phyloP scores from a whole-genome alignment of 495 filamentous ascomycete genomes.

The Penicillium subrubescens region DNA sequence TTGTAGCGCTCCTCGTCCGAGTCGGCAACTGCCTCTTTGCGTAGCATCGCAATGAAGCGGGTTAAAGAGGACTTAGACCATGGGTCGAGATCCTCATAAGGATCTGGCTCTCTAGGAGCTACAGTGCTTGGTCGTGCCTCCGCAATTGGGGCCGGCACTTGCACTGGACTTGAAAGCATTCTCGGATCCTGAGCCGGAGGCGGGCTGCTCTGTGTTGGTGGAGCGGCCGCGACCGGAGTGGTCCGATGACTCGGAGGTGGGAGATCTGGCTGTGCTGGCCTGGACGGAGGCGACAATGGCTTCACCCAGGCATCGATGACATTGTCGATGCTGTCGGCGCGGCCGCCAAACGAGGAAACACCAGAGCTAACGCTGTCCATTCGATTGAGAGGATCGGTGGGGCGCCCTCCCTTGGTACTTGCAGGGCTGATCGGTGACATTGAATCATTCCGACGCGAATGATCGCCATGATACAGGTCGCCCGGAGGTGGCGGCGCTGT shows the following conservation, averaged over 20 bases:
- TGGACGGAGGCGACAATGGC: slow-evolving; percentile 27
- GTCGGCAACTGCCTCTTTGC: slow-evolving; percentile 53
- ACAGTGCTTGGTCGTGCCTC: slow-evolving; percentile 4
- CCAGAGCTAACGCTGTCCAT: slow-evolving; percentile 34
- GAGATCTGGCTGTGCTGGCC: slow-evolving; percentile 9
- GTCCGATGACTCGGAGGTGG: slow-evolving; percentile 4
- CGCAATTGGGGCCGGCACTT: neutral
- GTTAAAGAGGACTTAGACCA: slow-evolving; percentile 56
- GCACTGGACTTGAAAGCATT: neutral
- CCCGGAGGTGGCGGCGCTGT: slow-evolving; percentile 6
- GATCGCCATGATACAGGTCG: neutral
- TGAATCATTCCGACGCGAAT: slow-evolving; percentile 6
- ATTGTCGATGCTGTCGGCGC: slow-evolving; percentile 45
- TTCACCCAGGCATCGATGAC: slow-evolving; percentile 48
- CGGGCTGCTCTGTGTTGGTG: neutral
- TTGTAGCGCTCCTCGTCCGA: slow-evolving; percentile 53
- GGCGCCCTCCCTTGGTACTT: slow-evolving; percentile 12
- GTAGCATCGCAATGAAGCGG: slow-evolving; percentile 55
- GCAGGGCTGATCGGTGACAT: slow-evolving; percentile 33
- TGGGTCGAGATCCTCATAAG: slow-evolving; percentile 53
- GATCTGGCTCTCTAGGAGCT: slow-evolving; percentile 32
- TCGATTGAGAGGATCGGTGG: slow-evolving; percentile 18
- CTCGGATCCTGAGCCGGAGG: slow-evolving; percentile 3
- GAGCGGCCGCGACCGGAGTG: slow-evolving; percentile 18
- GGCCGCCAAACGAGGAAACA: slow-evolving; percentile 26